Percentiles rank a stretch among this genome's conserved stretches.
These are phyloP conservation scores for Blastocystis sp. DNA, from an alignment of 352 stramenopile genomes.

Conservation along the genomic window DNA sequence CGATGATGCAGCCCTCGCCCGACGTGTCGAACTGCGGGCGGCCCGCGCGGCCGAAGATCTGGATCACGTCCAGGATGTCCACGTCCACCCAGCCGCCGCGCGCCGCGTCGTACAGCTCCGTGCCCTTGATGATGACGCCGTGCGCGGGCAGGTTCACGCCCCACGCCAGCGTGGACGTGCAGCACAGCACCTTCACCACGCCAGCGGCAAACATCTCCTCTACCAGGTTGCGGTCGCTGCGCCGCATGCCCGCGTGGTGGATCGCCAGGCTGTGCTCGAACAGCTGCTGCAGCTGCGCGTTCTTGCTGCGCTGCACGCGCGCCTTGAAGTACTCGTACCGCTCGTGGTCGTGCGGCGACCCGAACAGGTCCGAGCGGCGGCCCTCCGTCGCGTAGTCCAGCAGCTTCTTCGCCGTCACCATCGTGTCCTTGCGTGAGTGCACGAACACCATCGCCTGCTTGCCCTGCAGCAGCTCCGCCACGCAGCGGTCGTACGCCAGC, in stretches of 20 bases:
- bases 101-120: constrained; percentile 97
- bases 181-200: constrained; percentile 93
- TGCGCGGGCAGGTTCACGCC: constrained; percentile 97
- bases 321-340: constrained; percentile 50
- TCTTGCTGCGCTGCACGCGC: constrained; percentile 86
- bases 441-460: constrained; percentile 99
- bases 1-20: constrained; percentile 97
- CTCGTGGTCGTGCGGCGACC: not conserved
- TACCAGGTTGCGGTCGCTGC: constrained; percentile 86
- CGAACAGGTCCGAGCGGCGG: constrained; percentile 71
- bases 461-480: constrained; percentile 77
- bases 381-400: constrained; percentile 80
- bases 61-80: constrained; percentile 98
- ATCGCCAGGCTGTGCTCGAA: constrained; percentile 90
- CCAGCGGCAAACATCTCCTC: constrained; percentile 95
- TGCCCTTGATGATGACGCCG: constrained; percentile 98
- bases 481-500: constrained; percentile 77
- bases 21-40: constrained; percentile 97
- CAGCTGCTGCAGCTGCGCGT: constrained; percentile 89
- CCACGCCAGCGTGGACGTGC: constrained; percentile 97
- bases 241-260: constrained; percentile 94
- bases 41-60: constrained; percentile 97
- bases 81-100: constrained; percentile 94
- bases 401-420: constrained; percentile 86
- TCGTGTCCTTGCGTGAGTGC: constrained; percentile 95